A percentile compares a stretch with the other conserved stretches of the same genome.
Conservation (phyloP, 176 grass and related monocot species). For the Cenchrus americanus region DNA sequence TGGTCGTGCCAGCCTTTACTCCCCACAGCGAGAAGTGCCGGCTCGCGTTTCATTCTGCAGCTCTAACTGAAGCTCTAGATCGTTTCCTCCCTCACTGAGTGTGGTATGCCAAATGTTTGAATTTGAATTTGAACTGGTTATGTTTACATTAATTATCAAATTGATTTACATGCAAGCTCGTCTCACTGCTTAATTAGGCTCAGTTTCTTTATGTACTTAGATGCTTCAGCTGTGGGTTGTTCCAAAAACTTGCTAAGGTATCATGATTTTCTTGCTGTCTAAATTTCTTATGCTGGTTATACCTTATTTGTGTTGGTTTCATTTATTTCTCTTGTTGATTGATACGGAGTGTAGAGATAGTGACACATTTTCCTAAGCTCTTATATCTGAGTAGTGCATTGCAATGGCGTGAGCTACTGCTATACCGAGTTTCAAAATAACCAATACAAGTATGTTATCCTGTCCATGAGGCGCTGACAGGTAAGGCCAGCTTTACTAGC, state of each 20-base stretch:
- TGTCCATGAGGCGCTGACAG: constrained; percentile 38
- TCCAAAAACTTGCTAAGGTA: constrained; percentile 63
- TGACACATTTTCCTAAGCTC: constrained; percentile 59
- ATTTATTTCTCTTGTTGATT: constrained; percentile 28
- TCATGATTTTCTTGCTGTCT: constrained; percentile 52
- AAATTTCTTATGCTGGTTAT: constrained; percentile 41
- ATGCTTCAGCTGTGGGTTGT: constrained; percentile 67
- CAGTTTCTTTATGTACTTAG: constrained; percentile 64
- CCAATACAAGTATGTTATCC: constrained; percentile 51
- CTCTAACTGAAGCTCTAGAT: constrained; percentile 65
- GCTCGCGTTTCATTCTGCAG: constrained; percentile 58
- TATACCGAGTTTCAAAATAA: constrained; percentile 44
- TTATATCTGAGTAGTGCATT: constrained; percentile 59
- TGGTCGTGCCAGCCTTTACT: constrained; percentile 52
- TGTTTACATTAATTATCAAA: constrained; percentile 56
- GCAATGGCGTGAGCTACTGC: constrained; percentile 54
- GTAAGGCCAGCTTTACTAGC: constrained; percentile 51
- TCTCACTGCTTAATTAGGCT: constrained; percentile 58
- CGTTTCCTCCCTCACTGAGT: constrained; percentile 58
- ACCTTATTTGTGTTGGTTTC: constrained; percentile 42
- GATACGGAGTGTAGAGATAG: constrained; percentile 50
- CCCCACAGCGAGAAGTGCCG: constrained; percentile 50
- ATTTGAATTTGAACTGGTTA: constrained; percentile 61
- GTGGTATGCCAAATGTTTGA: constrained; percentile 70
- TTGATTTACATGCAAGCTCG: constrained; percentile 54